phyloP scores from a whole-genome alignment of 192 early-diverging fungal species.

The Coemansia sp. region DNA sequence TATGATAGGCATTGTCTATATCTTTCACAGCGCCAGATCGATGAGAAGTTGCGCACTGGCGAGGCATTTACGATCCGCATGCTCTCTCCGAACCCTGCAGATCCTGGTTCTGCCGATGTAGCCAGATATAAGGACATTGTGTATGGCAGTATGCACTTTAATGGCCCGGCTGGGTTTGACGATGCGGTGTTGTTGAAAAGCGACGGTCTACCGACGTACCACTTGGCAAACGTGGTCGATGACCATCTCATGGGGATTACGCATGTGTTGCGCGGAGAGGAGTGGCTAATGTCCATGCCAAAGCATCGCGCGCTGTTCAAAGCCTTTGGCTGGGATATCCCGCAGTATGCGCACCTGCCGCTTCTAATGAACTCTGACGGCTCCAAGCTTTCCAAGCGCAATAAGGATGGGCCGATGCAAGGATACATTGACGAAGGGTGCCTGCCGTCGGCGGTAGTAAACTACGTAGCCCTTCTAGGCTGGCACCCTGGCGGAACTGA shows the following conservation, averaged over 20 bases:
- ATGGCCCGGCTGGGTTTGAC: conserved; percentile 71
- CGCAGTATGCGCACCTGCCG: conserved; percentile 86
- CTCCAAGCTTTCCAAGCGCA: conserved; percentile 87
- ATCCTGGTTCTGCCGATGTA: conserved; percentile 59
- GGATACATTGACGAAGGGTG: conserved; percentile 79
- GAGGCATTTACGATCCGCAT: conserved; percentile 75
- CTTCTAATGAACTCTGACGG: conserved; percentile 82
- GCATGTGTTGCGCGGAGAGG: conserved; percentile 92
- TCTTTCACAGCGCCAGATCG: conserved; percentile 66
- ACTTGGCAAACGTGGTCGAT: conserved; percentile 94
- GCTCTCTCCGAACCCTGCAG: conserved; percentile 46
- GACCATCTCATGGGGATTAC: conserved; percentile 91
- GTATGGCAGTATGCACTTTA: conserved; percentile 73
- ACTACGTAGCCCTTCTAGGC: conserved; percentile 86
- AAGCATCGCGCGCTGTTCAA: conserved; percentile 86
- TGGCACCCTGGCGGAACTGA: conserved; percentile 67
- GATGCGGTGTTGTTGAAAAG: conserved; percentile 91
- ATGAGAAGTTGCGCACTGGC: conserved; percentile 60
- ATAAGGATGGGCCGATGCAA: conserved; percentile 71
- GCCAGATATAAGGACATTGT: conserved; percentile 72
- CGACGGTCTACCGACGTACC: conserved; percentile 92
- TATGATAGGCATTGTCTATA: conserved; percentile 85
- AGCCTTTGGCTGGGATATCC: conserved; percentile 78
- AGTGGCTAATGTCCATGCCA: conserved; percentile 94
- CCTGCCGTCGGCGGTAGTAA: conserved; percentile 81